Percentiles rank a stretch among this genome's conserved stretches.
Conservation (phyloP, 164 flowering plant species). For the Protea cynaroides region DNA sequence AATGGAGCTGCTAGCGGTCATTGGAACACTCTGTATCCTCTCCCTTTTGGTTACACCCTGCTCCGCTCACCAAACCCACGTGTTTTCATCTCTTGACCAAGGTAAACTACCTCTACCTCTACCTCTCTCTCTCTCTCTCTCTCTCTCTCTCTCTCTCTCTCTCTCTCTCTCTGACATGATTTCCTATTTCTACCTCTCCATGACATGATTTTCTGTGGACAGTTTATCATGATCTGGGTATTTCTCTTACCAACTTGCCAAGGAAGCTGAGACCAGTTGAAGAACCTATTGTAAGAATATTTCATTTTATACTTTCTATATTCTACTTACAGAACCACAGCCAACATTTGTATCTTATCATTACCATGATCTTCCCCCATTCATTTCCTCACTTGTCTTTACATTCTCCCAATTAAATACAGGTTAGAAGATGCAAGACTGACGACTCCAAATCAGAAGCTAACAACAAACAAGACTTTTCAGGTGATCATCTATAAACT, state of each 20-base stretch:
- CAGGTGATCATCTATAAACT: slow-evolving; percentile 5
- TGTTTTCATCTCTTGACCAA: slow-evolving; percentile 9
- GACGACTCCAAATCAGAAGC: slow-evolving; percentile 1
- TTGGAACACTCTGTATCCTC: slow-evolving; percentile 1
- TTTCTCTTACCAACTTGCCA: slow-evolving; percentile 13
- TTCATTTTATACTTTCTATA: not conserved
- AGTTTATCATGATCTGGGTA: slow-evolving; percentile 8
- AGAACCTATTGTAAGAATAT: slow-evolving; percentile 13
- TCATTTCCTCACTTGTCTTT: not conserved
- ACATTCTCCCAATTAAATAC: not conserved
- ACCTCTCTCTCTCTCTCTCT: not conserved
- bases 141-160: slow-evolving; percentile 8
- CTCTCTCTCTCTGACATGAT: slow-evolving; percentile 12
- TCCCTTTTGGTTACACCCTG: slow-evolving; percentile 14
- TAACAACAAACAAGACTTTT: slow-evolving; percentile 1
- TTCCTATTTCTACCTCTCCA: no score
- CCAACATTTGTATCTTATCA: no score
- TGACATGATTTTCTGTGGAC: not conserved
- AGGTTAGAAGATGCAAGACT: slow-evolving; percentile 10
- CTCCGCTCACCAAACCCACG: slow-evolving; percentile 16
- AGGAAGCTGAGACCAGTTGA: slow-evolving; percentile 28
- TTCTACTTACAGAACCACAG: not conserved
- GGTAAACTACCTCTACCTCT: slow-evolving; percentile 7
- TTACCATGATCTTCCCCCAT: not conserved
- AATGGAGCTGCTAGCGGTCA: slow-evolving; percentile 13